Evolutionary conservation across 1,139 yeast genomes (phyloP), one percentile per base, ranked within the genome.

Genomic region (Pichia sp.): DNA sequence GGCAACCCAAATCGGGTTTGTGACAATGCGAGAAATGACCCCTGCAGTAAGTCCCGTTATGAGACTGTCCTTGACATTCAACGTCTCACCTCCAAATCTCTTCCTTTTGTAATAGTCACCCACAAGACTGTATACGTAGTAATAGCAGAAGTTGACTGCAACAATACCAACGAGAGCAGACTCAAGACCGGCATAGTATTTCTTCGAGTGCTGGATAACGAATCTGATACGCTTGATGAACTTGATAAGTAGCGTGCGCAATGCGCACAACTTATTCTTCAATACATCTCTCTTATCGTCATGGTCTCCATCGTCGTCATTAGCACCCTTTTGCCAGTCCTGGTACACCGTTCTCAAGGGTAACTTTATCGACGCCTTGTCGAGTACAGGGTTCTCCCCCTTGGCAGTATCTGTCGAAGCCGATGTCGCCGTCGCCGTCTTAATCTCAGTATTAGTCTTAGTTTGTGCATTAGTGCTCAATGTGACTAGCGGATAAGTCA

Each of bases 1-100:
- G 38, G 91, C 93, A 26, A 86, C 94, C 97, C 97, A 87, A 50
- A 87, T 78, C 24, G 97, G 97, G 60, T 88, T 88, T n/a, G 95
- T 79, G 14, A 82, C 72, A 17, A 84, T 66, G 40, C 88, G 84
- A 3, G 96, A 86, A 29, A 87, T 73, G 8, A 88, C 73, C 0
- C 97, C 96, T 3, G 96, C 94, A 50, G 84, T 66, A 1, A 93
- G 82, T 14, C 96, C 95, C 3, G 88, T 79, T 5, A 72, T 45
- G 51, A 87, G 81, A 39, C 88, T 76, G 58, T 87, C 94, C 11
- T 70, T 40, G 1, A 96, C 77, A 13, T 78, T 61, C 35, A 80
- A 60, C 1, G 77, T 77, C 11, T 12, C 18, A n/a, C 14, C 15
- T 3, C 12, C 18, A 10, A 22, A 29, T 19, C 26, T 33, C 16